Base-by-base conservation (phyloP, 208 protist genomes). In the Lotmaria passim region DNA sequence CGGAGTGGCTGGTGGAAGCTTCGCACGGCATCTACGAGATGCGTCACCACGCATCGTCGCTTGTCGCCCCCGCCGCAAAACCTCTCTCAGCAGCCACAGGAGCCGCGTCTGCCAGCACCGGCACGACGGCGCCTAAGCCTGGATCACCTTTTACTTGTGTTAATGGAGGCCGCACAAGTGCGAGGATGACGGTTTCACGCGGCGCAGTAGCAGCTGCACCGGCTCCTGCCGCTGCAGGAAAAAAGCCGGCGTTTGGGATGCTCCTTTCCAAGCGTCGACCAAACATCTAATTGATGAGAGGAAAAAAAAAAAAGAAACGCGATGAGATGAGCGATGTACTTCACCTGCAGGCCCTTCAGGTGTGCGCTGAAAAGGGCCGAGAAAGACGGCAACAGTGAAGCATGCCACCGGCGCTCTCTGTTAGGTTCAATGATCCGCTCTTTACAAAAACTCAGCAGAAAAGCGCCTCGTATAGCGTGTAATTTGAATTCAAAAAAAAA, bases 1-100 rank as follows among this genome's bases (percentile, higher is more conserved):
- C 94, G 17, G 70, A 94, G 28, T 99, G 99, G 99, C 78, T 99
- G 6, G 90, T 95, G 30, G 89, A 96, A 61, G 74, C 75, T 21
- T 81, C 74, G n/a, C 82, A 66, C 31, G 90, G 85, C 6, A 78
- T 97, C 21, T 96, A 94, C 44, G 72, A 59, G 46, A 67, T 81
- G 63, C 79, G 76, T 17, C 51, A 68, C 24, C 0, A 17, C 5
- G 19, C 47, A 19, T 48, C 44, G n/a, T 31, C 53, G 59, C 26
- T 58, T 21, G n/a, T 34, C 4, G 39, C 8, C 10, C 3, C 39
- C 41, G 55, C 17, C 17, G 26, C 30, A 12, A 51, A 51, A 30
- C 15, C 48, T 53, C 14, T 26, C 19, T 26, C 63, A 36, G 12
- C 43, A 26, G 43, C 50, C 33, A 19, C 36, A 12, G 56, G 28